Conservation (phyloP, 352 stramenopile genomes). For the Blastocystis sp. region DNA sequence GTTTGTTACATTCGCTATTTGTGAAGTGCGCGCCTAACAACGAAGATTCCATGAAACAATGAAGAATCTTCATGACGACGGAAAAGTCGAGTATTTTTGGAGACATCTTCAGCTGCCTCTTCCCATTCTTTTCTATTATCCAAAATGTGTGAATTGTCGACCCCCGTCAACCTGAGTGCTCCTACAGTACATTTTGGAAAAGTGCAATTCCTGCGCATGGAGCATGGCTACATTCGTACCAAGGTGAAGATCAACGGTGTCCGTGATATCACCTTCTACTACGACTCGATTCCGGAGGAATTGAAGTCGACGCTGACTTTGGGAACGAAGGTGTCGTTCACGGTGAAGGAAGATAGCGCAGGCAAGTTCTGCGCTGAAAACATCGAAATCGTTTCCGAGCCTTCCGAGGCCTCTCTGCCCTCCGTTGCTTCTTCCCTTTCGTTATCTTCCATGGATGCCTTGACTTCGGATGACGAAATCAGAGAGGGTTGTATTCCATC, state of each 20-base stretch:
- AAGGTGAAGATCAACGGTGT: slow-evolving; percentile 60
- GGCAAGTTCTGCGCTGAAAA: slow-evolving; percentile 54
- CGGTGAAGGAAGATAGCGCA: not conserved
- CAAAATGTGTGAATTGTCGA: not conserved
- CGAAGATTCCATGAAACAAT: too few relatives aligned
- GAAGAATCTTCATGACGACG: too few relatives aligned
- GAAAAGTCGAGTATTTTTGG: too few relatives aligned
- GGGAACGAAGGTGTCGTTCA: slow-evolving; percentile 52
- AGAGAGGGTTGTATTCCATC: not conserved
- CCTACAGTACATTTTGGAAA: slow-evolving; percentile 24
- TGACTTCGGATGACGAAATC: slow-evolving; percentile 42
- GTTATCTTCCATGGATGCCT: slow-evolving; percentile 6
- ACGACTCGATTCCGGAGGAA: slow-evolving; percentile 1
- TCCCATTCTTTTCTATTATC: too few relatives aligned
- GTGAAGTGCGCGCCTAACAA: too few relatives aligned
- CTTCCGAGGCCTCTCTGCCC: not conserved
- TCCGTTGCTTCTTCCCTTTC: slow-evolving; percentile 16
- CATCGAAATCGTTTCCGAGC: slow-evolving; percentile 50
- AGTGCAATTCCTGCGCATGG: slow-evolving; percentile 48
- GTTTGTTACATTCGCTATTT: slow-evolving; percentile 22
- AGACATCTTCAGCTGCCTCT: too few relatives aligned
- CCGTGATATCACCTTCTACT: slow-evolving; percentile 66
- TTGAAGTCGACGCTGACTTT: slow-evolving; percentile 31
- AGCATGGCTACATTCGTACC: slow-evolving; percentile 64
- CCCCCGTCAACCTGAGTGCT: not conserved